Conservation (phyloP, 2,329 filamentous ascomycete species). For the Tolypocladium capitatum region DNA sequence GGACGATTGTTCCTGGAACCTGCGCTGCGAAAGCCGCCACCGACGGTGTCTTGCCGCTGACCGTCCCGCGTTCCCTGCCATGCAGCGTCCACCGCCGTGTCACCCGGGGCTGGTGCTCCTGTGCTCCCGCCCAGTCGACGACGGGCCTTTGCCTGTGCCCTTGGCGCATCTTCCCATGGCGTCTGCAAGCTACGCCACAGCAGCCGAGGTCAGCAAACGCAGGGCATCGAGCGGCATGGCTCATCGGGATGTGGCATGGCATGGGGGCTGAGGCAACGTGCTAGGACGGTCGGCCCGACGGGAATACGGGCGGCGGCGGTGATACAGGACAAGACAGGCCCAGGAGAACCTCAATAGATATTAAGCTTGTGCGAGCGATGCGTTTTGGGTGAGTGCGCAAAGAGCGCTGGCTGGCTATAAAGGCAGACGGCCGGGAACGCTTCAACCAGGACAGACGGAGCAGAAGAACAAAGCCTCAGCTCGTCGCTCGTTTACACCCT, state of each 20-base stretch:
- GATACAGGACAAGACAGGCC: not conserved
- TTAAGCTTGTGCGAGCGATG: not conserved
- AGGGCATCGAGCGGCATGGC: no score
- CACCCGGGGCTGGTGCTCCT: no score
- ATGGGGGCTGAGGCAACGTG: not conserved
- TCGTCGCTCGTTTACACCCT: not conserved
- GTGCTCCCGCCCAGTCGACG: not conserved
- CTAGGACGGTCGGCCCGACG: not conserved
- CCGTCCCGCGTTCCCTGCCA: not conserved
- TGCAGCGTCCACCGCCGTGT: not conserved
- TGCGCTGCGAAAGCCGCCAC: no score
- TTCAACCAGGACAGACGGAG: not conserved
- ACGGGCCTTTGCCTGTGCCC: not conserved
- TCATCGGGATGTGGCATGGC: not conserved
- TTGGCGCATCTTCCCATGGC: not conserved
- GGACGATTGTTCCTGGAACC: no score
- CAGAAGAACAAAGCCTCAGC: not conserved
- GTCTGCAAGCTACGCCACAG: no score
- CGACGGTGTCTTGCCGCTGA: no score
- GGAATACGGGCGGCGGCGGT: not conserved
- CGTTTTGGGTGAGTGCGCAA: no score
- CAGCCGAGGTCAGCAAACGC: not conserved
- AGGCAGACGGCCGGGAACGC: not conserved
- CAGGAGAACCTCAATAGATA: not conserved
- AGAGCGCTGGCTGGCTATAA: not conserved